These are phyloP conservation scores for Blastobotrys ciferrii DNA, from an alignment of 1,139 yeast genomes.

Conservation along the genomic window DNA sequence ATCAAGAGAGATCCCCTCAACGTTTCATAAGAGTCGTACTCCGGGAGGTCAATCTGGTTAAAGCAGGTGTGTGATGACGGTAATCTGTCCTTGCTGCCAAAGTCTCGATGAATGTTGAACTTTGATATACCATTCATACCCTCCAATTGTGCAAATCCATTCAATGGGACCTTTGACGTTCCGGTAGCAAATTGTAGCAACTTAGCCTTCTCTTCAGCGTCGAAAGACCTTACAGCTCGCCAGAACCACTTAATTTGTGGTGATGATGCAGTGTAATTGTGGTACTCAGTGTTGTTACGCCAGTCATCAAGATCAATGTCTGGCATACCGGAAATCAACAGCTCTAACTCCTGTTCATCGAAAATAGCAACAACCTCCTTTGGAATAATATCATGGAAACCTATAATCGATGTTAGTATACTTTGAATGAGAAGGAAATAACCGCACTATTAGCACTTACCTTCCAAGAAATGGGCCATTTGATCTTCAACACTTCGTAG, in stretches of 20 bases:
- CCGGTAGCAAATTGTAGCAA: constrained; percentile 95
- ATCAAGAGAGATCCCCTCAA: constrained; percentile 74
- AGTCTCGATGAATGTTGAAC: constrained; percentile 87
- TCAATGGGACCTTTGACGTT: constrained; percentile 92
- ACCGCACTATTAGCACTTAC: constrained; percentile 23
- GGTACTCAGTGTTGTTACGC: constrained; percentile 82
- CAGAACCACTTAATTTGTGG: constrained; percentile 96
- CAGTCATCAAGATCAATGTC: constrained; percentile 95
- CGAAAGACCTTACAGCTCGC: constrained; percentile 96
- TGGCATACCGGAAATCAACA: constrained; percentile 90
- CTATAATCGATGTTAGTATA: constrained; percentile 33
- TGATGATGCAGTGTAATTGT: constrained; percentile 79
- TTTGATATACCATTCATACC: constrained; percentile 87
- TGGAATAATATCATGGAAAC: constrained; percentile 93
- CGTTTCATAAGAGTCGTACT: constrained; percentile 83
- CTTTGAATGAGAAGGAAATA: constrained; percentile 3
- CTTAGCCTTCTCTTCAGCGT: constrained; percentile 90
- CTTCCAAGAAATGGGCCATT: constrained; percentile 73
- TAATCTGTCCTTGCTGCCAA: constrained; percentile 78
- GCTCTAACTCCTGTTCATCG: constrained; percentile 93
- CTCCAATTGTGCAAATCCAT: constrained; percentile 86
- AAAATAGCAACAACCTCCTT: constrained; percentile 81
- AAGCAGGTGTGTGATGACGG: constrained; percentile 97
- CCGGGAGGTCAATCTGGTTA: constrained; percentile 92
- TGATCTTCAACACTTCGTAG: constrained; percentile 85